These are phyloP conservation scores for Aphanomyces invadans DNA, from an alignment of 352 stramenopile species.

Conservation along the genomic window DNA sequence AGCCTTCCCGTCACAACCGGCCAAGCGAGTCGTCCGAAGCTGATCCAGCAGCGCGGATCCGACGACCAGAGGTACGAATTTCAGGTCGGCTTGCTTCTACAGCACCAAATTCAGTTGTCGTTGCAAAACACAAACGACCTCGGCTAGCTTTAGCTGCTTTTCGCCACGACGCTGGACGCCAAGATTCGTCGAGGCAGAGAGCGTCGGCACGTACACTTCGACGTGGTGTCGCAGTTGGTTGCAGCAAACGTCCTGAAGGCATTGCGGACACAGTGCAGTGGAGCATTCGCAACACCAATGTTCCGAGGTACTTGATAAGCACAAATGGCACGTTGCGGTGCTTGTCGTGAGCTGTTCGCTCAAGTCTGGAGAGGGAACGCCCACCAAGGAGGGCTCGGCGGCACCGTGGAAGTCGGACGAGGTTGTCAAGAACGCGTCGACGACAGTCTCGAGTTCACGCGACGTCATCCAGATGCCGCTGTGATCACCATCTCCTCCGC, in stretches of 20 bases:
- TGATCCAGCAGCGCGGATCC: neutral
- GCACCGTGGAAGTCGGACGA: neutral
- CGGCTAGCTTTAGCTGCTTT: neutral
- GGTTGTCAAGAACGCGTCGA: neutral
- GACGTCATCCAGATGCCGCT: neutral
- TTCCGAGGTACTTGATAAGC: neutral
- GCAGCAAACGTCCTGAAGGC: neutral
- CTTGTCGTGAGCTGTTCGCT: neutral
- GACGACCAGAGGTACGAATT: neutral
- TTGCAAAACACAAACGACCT: neutral
- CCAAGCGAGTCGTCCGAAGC: neutral
- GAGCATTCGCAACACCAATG: conserved; percentile 12
- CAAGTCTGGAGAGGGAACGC: neutral
- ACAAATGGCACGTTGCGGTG: conserved; percentile 10
- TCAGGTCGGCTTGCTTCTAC: neutral
- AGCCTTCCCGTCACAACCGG: neutral
- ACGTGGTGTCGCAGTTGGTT: neutral
- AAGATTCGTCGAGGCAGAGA: no score
- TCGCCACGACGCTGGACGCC: no score
- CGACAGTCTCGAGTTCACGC: neutral
- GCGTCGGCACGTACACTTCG: neutral
- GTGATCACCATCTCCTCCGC: neutral
- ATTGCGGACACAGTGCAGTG: neutral
- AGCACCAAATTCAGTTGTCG: no score
- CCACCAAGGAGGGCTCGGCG: neutral